Conservation (phyloP, 169 alveolate genomes). For the Miamiensis avidus region DNA sequence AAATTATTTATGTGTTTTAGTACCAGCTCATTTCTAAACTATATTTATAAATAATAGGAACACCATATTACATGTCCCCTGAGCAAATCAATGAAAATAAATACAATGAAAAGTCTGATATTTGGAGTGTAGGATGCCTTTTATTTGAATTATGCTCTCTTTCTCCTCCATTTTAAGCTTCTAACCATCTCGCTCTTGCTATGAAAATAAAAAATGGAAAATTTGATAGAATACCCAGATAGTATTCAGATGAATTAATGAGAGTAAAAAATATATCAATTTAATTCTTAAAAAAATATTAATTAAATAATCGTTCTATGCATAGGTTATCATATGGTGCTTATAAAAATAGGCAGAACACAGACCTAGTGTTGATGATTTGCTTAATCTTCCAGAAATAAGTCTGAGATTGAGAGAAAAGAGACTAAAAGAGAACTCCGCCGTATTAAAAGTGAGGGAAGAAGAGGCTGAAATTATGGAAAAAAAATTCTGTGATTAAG, state of each 20-base stretch:
- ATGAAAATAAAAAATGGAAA: slow-evolving; percentile 78
- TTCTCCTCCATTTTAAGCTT: slow-evolving; percentile 73
- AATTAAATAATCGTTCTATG: no score
- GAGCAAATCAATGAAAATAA: slow-evolving; percentile 91
- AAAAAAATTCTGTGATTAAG: neutral
- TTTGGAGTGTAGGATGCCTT: slow-evolving; percentile 81
- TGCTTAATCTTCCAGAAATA: slow-evolving; percentile 56
- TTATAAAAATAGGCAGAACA: slow-evolving; percentile 53
- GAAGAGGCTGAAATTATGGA: slow-evolving; percentile 39
- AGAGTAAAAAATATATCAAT: slow-evolving; percentile 5
- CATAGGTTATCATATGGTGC: slow-evolving; percentile 59
- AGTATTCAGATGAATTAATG: slow-evolving; percentile 62
- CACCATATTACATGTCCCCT: slow-evolving; percentile 95
- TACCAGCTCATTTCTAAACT: neutral
- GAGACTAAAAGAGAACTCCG: slow-evolving; percentile 50
- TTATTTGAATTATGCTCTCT: slow-evolving; percentile 75
- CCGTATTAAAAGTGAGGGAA: slow-evolving; percentile 48
- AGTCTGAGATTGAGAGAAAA: slow-evolving; percentile 55
- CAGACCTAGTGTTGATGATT: slow-evolving; percentile 56
- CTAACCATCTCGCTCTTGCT: slow-evolving; percentile 72
- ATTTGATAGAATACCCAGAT: slow-evolving; percentile 56
- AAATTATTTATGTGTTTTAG: neutral
- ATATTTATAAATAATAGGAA: slow-evolving; percentile 26
- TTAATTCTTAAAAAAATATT: no score
- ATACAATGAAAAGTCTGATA: slow-evolving; percentile 92